phyloP scores from a whole-genome alignment of 106 monocot species.

The Dendrobium chrysotoxum region DNA sequence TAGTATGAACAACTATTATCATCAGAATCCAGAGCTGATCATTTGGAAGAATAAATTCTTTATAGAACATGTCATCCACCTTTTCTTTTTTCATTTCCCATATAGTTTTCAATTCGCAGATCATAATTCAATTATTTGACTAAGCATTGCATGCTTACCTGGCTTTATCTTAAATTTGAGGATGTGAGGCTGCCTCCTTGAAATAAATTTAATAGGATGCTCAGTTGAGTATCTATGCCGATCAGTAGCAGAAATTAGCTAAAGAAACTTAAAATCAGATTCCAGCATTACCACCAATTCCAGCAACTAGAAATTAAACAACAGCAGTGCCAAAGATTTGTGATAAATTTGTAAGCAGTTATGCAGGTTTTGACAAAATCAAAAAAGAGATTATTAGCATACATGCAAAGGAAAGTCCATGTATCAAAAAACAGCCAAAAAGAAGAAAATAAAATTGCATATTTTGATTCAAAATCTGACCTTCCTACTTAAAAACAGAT shows the following conservation, averaged over 20 bases:
- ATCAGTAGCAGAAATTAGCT: conserved; percentile 86
- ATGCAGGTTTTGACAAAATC: background rate
- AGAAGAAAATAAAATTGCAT: no score
- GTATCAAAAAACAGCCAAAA: no score
- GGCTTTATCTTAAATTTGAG: conserved; percentile 96
- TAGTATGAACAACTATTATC: background rate
- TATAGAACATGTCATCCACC: background rate
- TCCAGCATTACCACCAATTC: background rate
- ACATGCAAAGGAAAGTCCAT: background rate
- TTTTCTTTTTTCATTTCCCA: background rate
- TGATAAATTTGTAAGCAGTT: background rate
- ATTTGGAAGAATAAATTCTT: background rate
- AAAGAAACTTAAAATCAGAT: conserved; percentile 14
- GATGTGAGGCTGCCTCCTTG: conserved; percentile 63
- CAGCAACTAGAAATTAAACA: background rate
- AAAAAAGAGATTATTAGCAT: background rate
- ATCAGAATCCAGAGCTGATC: background rate
- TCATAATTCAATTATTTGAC: background rate
- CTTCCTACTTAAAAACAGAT: no score
- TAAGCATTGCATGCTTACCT: conserved; percentile 37
- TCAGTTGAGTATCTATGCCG: conserved; percentile 79
- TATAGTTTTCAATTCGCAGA: background rate
- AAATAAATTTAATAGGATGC: conserved; percentile 93
- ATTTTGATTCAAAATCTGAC: no score
- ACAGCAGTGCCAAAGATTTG: background rate